phyloP scores from a whole-genome alignment of 1,284 basidiomycete species.

The Ganoderma lucidum region DNA sequence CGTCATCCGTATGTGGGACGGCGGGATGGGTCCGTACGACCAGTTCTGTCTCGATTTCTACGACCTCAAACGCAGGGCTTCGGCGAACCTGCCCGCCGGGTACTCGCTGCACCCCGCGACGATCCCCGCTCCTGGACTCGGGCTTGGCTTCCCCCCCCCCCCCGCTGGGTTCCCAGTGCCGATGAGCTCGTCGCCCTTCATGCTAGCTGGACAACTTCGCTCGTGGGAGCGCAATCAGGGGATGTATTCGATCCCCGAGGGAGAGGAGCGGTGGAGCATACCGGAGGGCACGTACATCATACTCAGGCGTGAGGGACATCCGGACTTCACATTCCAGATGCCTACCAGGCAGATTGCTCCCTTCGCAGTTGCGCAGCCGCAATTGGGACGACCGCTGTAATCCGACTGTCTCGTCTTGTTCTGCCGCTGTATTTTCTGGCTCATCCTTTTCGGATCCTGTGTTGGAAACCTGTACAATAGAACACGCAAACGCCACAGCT shows the following conservation, averaged over 20 bases:
- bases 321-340: slow-evolving; percentile 16
- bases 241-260: slow-evolving; percentile 1
- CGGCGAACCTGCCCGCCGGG: slow-evolving; percentile 17
- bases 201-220: not conserved
- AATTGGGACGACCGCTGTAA: not conserved
- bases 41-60: slow-evolving; percentile 24
- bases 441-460: no score
- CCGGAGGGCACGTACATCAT: slow-evolving; percentile 4
- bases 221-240: slow-evolving; percentile 17
- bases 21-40: slow-evolving; percentile 13
- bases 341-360: slow-evolving; percentile 4
- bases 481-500: not conserved
- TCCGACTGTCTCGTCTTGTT: no score
- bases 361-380: not conserved
- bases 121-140: not conserved
- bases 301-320: not conserved
- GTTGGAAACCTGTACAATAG: not conserved
- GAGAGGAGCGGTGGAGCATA: slow-evolving; percentile 15
- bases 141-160: not conserved
- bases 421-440: no score
- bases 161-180: not conserved
- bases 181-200: no score
- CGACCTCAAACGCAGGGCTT: not conserved
- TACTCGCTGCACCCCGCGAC: slow-evolving; percentile 9
- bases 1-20: slow-evolving; percentile 19